These are phyloP conservation scores for Inga leiocalycina DNA, from an alignment of 306 rosid genomes.

Conservation along the genomic window DNA sequence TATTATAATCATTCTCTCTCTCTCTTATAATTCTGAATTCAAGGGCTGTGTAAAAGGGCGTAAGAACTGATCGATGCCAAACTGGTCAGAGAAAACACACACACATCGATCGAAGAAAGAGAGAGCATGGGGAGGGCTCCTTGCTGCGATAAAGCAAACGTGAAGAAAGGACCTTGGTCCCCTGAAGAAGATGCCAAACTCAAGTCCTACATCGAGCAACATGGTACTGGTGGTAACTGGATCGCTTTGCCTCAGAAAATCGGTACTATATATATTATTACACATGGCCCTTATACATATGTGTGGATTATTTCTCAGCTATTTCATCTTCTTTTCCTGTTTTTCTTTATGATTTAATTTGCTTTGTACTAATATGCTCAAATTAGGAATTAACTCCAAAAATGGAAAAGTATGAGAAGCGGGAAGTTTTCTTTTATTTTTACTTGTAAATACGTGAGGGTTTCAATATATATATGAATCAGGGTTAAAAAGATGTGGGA, in stretches of 20 bases:
- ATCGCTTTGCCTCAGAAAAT: conserved; percentile 88
- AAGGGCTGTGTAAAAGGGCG: conserved; percentile 11
- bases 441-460: neutral
- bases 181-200: conserved; percentile 88
- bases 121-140: conserved; percentile 88
- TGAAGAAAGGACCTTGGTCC: conserved; percentile 96
- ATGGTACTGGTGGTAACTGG: conserved; percentile 94
- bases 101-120: neutral
- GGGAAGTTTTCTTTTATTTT: neutral
- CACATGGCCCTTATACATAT: neutral
- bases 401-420: neutral
- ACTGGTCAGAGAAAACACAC: neutral
- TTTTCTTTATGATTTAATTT: neutral
- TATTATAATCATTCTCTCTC: conserved; percentile 29
- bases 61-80: too few species aligned
- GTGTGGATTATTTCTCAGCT: neutral
- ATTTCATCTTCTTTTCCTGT: neutral
- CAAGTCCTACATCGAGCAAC: conserved; percentile 78
- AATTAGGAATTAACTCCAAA: neutral
- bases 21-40: conserved; percentile 15
- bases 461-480: neutral
- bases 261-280: conserved; percentile 41
- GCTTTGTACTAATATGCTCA: neutral
- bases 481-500: conserved; percentile 91
- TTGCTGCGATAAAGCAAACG: conserved; percentile 97